A percentile compares a stretch with the other conserved stretches of the same genome.
These are phyloP conservation scores for Komagataella pastoris DNA, from an alignment of 805 yeast species.

Conservation along the genomic window DNA sequence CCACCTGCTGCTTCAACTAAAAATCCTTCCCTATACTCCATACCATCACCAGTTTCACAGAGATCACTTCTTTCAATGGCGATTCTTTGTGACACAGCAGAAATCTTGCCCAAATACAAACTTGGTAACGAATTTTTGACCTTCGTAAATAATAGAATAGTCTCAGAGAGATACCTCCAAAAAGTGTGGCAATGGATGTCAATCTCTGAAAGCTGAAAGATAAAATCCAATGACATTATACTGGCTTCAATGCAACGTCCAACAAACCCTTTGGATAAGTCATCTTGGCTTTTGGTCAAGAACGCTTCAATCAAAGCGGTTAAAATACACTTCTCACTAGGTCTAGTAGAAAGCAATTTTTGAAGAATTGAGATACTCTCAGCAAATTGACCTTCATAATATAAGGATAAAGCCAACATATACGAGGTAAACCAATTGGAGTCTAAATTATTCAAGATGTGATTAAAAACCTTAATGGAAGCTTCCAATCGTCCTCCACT, in stretches of 20 bases:
- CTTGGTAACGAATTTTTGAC: background rate
- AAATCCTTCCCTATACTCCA: background rate
- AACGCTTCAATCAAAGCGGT: conserved; percentile 45
- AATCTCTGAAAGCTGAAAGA: background rate
- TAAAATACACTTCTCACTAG: conserved; percentile 36
- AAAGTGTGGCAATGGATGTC: background rate
- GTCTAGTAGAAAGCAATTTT: conserved; percentile 24
- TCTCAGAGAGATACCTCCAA: background rate
- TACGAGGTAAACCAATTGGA: conserved; percentile 53
- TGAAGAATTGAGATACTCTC: conserved; percentile 39
- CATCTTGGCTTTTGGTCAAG: conserved; percentile 36
- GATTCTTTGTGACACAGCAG: background rate
- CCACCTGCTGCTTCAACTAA: background rate
- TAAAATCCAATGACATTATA: background rate
- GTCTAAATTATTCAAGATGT: conserved; percentile 38
- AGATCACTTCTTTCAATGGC: background rate
- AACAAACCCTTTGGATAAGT: conserved; percentile 46
- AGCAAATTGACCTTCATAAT: conserved; percentile 53
- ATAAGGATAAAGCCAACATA: conserved; percentile 51
- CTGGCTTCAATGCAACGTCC: conserved; percentile 24
- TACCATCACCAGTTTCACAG: background rate
- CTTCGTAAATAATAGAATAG: background rate
- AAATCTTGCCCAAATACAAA: background rate
- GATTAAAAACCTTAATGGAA: conserved; percentile 66
- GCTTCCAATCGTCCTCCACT: conserved; percentile 81